Evolutionary conservation across 306 rosid genomes (phyloP).

Genomic region (Medicago arabica): DNA sequence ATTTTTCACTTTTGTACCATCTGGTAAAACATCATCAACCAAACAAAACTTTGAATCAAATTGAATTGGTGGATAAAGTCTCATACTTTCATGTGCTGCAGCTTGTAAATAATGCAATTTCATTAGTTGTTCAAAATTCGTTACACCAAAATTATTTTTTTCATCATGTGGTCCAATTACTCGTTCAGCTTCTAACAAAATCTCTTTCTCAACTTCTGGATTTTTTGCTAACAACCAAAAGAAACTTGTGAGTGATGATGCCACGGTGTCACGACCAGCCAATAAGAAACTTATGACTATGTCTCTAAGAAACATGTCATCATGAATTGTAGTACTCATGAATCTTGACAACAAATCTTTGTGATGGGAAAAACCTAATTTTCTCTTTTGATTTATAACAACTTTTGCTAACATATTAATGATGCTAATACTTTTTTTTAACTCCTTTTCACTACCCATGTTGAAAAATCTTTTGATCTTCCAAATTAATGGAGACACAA

Average conservation of each 20-base stretch:
- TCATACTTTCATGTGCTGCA: slow-evolving; percentile 72
- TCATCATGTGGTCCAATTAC: slow-evolving; percentile 47
- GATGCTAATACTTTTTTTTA: slow-evolving; percentile 49
- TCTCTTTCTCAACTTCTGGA: slow-evolving; percentile 48
- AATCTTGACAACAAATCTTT: slow-evolving; percentile 77
- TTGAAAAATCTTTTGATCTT: slow-evolving; percentile 68
- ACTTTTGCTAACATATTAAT: slow-evolving; percentile 64
- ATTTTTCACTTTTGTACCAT: slow-evolving; percentile 64
- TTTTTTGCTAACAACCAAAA: slow-evolving; percentile 70
- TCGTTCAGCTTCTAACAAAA: slow-evolving; percentile 60
- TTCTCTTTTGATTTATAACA: slow-evolving; percentile 63
- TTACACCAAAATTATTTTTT: neutral
- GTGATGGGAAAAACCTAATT: slow-evolving; percentile 47
- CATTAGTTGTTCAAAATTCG: slow-evolving; percentile 51
- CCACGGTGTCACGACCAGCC: slow-evolving; percentile 89
- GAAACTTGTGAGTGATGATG: slow-evolving; percentile 79
- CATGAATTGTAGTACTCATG: slow-evolving; percentile 57
- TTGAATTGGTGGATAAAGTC: slow-evolving; percentile 80
- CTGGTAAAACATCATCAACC: slow-evolving; percentile 71
- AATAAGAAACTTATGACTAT: slow-evolving; percentile 75
- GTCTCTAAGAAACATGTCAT: slow-evolving; percentile 73
- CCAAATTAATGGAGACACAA: slow-evolving; percentile 69
- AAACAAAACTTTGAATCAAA: slow-evolving; percentile 78
- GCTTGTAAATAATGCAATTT: slow-evolving; percentile 72
- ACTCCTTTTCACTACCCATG: slow-evolving; percentile 65